These are phyloP conservation scores for Ascocoryne sarcoides DNA, from an alignment of 2,329 filamentous ascomycete genomes.

Conservation along the genomic window DNA sequence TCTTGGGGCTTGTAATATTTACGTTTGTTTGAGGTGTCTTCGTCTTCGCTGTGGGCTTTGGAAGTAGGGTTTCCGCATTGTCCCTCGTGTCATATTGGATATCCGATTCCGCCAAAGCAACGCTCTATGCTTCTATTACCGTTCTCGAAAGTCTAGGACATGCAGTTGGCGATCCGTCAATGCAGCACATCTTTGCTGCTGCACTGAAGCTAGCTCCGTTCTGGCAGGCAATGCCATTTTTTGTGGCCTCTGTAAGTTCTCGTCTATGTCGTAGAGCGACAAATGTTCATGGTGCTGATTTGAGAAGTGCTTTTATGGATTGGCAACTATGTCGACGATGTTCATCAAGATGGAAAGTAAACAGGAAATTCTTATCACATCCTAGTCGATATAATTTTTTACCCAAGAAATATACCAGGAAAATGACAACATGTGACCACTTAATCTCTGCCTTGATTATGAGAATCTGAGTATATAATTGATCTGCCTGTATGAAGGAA, in stretches of 20 bases:
- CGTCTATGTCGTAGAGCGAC: not conserved
- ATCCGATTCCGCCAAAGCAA: slow-evolving; percentile 19
- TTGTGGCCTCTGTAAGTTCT: slow-evolving; percentile 25
- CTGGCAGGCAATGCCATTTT: slow-evolving; percentile 26
- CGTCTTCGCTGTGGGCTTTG: slow-evolving; percentile 26
- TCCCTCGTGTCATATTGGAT: slow-evolving; percentile 24
- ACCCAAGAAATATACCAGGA: too few relatives aligned
- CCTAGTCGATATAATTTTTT: too few relatives aligned
- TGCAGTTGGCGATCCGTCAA: slow-evolving; percentile 22
- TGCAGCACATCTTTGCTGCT: slow-evolving; percentile 25
- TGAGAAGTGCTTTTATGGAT: not conserved
- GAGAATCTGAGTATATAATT: too few relatives aligned
- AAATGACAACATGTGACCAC: too few relatives aligned
- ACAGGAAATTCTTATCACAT: too few relatives aligned
- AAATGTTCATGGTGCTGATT: not conserved
- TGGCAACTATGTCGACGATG: not conserved
- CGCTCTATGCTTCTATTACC: slow-evolving; percentile 22
- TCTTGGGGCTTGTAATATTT: too few relatives aligned
- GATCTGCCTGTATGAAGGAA: too few relatives aligned
- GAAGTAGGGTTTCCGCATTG: slow-evolving; percentile 23
- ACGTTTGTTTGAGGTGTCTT: slow-evolving; percentile 20
- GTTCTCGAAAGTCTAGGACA: slow-evolving; percentile 27
- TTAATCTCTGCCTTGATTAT: too few relatives aligned
- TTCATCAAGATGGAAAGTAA: not conserved
- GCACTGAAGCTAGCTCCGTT: slow-evolving; percentile 15